Evolutionary conservation across 192 early-diverging fungal genomes (phyloP).

Genomic region (Rhizoclosmatium globosum): DNA sequence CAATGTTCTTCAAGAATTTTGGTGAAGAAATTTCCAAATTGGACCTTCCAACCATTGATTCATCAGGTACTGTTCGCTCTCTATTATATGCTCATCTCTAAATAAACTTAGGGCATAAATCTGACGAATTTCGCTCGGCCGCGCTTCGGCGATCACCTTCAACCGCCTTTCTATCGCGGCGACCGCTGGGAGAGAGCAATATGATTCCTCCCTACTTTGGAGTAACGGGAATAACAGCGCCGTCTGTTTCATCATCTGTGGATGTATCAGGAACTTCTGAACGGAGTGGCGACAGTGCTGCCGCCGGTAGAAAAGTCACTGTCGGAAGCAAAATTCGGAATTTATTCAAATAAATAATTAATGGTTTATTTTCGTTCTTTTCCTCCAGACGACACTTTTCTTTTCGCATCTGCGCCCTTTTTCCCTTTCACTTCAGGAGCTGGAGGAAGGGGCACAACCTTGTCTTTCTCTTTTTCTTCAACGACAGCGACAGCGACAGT

Average conservation of each 20-base stretch:
- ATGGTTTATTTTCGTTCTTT: slow-evolving; percentile 8
- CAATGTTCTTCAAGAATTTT: slow-evolving; percentile 74
- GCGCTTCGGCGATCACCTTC: not conserved
- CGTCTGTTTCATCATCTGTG: too few relatives aligned
- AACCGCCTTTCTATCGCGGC: not conserved
- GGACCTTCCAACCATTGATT: not conserved
- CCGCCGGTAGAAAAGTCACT: too few relatives aligned
- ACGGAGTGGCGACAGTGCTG: too few relatives aligned
- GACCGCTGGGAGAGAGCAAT: too few relatives aligned
- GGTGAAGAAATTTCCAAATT: slow-evolving; percentile 63
- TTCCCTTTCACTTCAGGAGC: slow-evolving; percentile 4
- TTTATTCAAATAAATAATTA: not conserved
- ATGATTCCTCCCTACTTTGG: too few relatives aligned
- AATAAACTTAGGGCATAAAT: not conserved
- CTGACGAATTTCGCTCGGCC: not conserved
- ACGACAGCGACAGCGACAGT: not conserved
- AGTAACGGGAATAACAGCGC: too few relatives aligned
- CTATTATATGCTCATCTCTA: not conserved
- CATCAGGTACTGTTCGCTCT: not conserved
- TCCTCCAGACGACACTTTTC: not conserved
- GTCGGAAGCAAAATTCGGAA: not conserved
- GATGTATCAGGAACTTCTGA: too few relatives aligned
- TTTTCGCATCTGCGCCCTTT: not conserved
- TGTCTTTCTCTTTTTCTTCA: not conserved
- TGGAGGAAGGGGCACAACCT: not conserved